Evolutionary conservation across 2,329 filamentous ascomycete genomes (phyloP).

Genomic region (Apiospora rasikravindrae): DNA sequence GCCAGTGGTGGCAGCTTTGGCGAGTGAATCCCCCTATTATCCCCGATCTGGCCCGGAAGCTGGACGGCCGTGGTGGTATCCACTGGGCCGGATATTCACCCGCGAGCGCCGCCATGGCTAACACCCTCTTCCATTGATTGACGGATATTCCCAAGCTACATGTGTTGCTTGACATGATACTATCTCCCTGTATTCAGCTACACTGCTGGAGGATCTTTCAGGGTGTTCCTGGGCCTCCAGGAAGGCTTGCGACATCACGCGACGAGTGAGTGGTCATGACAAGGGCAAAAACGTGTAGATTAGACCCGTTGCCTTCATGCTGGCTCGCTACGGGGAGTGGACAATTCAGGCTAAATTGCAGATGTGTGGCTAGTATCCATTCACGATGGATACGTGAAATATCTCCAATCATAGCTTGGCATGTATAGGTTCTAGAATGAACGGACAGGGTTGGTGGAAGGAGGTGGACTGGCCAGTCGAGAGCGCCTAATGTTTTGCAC

Average conservation of each 20-base stretch:
- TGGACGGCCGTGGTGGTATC: background rate
- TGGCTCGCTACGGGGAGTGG: too few species aligned
- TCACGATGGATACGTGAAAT: background rate
- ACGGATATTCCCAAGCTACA: background rate
- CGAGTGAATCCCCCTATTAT: background rate
- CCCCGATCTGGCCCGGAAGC: conserved; percentile 1
- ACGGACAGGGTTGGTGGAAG: background rate
- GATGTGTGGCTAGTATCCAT: background rate
- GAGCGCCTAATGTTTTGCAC: too few species aligned
- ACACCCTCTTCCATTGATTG: background rate
- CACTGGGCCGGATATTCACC: background rate
- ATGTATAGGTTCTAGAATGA: background rate
- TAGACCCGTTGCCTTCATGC: background rate
- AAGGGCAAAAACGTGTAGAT: background rate
- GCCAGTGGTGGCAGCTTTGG: background rate
- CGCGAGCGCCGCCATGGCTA: background rate
- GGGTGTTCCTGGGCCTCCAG: background rate
- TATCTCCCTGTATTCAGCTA: background rate
- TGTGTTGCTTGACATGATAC: too few species aligned
- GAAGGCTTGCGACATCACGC: background rate
- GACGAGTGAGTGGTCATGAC: background rate
- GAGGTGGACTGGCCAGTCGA: background rate
- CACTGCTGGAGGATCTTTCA: background rate
- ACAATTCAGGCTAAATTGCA: background rate
- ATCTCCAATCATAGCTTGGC: background rate